Evolutionary conservation across 2,329 filamentous ascomycete species (phyloP).

Genomic region (Tricladium varicosporioides): DNA sequence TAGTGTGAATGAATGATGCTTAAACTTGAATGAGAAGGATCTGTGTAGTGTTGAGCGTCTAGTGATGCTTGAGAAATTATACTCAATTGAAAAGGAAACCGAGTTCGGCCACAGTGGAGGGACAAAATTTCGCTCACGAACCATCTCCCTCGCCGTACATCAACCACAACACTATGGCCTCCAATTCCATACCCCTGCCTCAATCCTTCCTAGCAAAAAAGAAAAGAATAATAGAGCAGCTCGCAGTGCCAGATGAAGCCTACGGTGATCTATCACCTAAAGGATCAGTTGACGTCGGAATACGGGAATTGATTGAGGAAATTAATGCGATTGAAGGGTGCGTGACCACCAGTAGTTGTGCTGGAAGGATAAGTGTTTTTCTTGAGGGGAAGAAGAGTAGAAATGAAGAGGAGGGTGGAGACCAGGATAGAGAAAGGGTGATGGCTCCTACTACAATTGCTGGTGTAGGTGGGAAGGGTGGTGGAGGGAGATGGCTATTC

Average conservation of each 20-base stretch:
- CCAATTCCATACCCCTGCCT: constrained; percentile 12
- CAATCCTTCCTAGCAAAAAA: constrained; percentile 61
- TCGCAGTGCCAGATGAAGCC: constrained; percentile 64
- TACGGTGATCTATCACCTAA: constrained; percentile 88
- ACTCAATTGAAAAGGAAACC: not conserved
- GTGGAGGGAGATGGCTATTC: constrained; percentile 80
- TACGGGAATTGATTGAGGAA: constrained; percentile 72
- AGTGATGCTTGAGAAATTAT: no score
- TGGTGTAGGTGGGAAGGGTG: constrained; percentile 79
- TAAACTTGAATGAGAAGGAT: no score
- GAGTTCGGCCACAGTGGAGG: not conserved
- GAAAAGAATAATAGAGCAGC: constrained; percentile 65
- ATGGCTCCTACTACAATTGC: constrained; percentile 40
- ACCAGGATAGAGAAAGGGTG: constrained; percentile 11
- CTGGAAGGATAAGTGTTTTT: constrained; percentile 83
- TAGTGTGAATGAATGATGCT: no score
- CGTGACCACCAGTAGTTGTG: constrained; percentile 92
- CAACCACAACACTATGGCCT: not conserved
- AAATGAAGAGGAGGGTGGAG: constrained; percentile 17
- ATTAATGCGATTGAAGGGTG: constrained; percentile 74
- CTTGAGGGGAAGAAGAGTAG: constrained; percentile 66
- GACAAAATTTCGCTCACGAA: not conserved
- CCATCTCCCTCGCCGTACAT: not conserved
- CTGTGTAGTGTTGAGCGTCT: no score
- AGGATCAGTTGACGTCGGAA: constrained; percentile 77